Base-by-base conservation (phyloP, 805 yeast species). In the Candida ascalaphidarum region DNA sequence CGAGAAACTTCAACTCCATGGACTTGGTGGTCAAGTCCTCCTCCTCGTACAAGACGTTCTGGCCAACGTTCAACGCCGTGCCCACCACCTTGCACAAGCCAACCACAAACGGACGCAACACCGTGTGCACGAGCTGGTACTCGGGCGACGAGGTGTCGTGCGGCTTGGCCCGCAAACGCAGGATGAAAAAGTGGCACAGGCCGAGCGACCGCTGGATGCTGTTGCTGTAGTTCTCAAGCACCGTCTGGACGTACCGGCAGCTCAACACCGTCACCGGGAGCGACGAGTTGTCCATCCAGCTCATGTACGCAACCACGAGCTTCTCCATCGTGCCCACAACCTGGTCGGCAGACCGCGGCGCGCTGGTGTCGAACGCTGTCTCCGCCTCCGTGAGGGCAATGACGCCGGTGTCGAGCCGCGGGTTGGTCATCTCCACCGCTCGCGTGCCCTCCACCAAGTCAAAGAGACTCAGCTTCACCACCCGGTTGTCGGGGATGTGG, bases 401-500 rank as follows among this genome's bases (percentile, higher is more conserved):
- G 30, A 81, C 43, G 2, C 89, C 85, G 0, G 96, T 75, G 48
- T 89, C 98, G 41, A 89, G 62, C 36, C 71, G 73, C 8, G 65
- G 60, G 46, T 84, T 84, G 32, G 75, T 65, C 10, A 79, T 68
- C 50, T 88, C 97, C 35, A 85, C 58, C 0, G 97, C 95, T 39
- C 88, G 77, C 1, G 96, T 82, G 0, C 96, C 94, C 41, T 84
- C 85, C 36, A 80, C 61, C 25, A 89, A 62, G 30, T 75, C 71
- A 54, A 85, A 84, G 16, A 55, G 55, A 1, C 73, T 67, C 7
- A 71, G 64, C 40, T 74, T 74, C 4, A 72, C 71, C 12, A 89
- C 74, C 26, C 68, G 61, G 18, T 77, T 78, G 21, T 69, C 66
- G 11, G 50, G 45, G 21, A 78, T 48, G 3, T 35, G 39, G 9